phyloP scores from a whole-genome alignment of 2,329 filamentous ascomycete species.

The Cladosporium phlei region DNA sequence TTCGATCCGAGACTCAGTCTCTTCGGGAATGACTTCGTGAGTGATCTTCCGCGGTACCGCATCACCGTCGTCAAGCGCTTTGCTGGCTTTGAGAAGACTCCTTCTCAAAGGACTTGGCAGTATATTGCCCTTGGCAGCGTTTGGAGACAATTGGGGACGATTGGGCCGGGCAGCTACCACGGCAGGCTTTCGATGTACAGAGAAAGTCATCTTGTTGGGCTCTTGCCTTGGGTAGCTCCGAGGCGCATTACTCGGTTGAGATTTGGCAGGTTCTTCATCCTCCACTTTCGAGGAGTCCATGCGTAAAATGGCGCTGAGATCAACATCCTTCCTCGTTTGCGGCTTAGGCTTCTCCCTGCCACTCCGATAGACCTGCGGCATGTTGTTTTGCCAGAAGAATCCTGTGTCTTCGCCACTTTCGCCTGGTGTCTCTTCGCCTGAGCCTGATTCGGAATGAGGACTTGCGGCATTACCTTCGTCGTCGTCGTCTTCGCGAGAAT shows the following conservation, averaged over 20 bases:
- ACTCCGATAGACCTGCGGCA: constrained; percentile 23
- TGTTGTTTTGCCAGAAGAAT: constrained; percentile 27
- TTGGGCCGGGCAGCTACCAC: neutral
- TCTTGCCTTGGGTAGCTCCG: neutral
- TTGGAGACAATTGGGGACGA: neutral
- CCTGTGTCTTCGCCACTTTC: constrained; percentile 24
- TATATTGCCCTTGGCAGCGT: constrained; percentile 8
- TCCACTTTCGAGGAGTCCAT: constrained; percentile 11
- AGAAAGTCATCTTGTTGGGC: neutral
- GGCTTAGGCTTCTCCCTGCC: constrained; percentile 16
- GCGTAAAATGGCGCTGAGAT: constrained; percentile 6
- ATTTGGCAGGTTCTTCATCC: neutral
- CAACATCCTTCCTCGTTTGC: neutral
- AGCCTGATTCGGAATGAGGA: neutral
- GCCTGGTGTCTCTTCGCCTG: constrained; percentile 1
- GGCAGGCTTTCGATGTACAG: neutral
- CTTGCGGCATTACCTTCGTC: neutral
- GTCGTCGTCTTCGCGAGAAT: neutral
- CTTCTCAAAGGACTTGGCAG: constrained; percentile 24
- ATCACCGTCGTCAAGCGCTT: constrained; percentile 1
- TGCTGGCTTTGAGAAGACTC: constrained; percentile 23
- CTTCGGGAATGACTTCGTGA: neutral
- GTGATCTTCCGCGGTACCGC: neutral
- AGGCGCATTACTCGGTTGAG: neutral
- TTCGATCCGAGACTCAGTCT: constrained; percentile 14